A percentile compares a stretch with the other conserved stretches of the same genome.
Conservation (phyloP, 805 yeast species). For the Saccharomycopsis guyanensis region DNA sequence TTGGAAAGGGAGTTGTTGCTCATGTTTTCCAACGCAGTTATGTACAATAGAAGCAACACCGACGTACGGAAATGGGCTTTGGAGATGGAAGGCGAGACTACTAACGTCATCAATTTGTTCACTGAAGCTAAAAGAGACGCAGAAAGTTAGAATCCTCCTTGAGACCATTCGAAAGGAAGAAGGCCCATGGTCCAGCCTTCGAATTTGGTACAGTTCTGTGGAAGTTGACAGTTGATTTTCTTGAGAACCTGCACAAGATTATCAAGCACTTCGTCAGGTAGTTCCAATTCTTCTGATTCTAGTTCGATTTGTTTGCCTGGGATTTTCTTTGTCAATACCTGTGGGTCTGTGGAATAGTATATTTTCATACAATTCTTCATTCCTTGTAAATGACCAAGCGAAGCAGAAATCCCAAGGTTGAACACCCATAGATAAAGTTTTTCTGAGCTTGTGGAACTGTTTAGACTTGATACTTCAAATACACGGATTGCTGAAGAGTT, state of each 20-base stretch:
- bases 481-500: conserved; percentile 35
- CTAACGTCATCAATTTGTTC: conserved; percentile 47
- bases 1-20: conserved; percentile 61
- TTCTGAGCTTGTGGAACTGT: neutral
- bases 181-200: conserved; percentile 24
- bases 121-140: conserved; percentile 39
- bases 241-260: conserved; percentile 28
- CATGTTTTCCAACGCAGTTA: conserved; percentile 79
- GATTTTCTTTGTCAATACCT: conserved; percentile 21
- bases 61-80: conserved; percentile 55
- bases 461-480: conserved; percentile 24
- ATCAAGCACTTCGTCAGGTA: conserved; percentile 29
- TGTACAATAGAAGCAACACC: conserved; percentile 65
- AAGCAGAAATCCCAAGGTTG: conserved; percentile 27
- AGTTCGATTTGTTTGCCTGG: conserved; percentile 25
- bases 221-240: conserved; percentile 29
- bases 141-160: neutral
- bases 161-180: conserved; percentile 10
- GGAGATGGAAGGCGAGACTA: conserved; percentile 66
- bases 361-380: conserved; percentile 35
- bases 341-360: conserved; percentile 32
- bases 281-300: conserved; percentile 34
- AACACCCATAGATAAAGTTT: conserved; percentile 41
- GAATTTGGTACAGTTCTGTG: conserved; percentile 24
- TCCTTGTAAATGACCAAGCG: conserved; percentile 28